Evolutionary conservation across 1,284 basidiomycete species (phyloP).

Genomic region (Pyrrhoderma noxium): DNA sequence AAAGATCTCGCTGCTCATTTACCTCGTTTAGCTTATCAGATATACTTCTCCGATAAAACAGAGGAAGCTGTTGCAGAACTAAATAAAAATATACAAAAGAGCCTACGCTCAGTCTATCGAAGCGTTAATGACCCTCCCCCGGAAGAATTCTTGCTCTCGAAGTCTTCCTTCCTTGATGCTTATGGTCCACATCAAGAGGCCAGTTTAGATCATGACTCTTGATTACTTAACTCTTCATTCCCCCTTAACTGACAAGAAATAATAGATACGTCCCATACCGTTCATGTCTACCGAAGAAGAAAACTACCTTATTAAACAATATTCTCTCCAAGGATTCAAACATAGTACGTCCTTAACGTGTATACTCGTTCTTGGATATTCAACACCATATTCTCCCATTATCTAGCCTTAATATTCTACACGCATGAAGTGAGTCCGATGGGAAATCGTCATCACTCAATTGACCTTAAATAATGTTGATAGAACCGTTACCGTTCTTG

Average conservation of each 20-base stretch:
- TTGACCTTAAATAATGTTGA: neutral
- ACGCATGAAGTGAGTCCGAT: slow-evolving; percentile 34
- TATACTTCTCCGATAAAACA: slow-evolving; percentile 49
- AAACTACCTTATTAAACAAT: slow-evolving; percentile 59
- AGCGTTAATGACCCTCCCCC: slow-evolving; percentile 48
- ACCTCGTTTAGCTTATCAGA: slow-evolving; percentile 52
- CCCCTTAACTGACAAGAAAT: too few species aligned
- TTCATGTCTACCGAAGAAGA: slow-evolving; percentile 55
- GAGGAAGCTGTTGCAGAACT: slow-evolving; percentile 44
- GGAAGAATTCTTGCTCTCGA: slow-evolving; percentile 41
- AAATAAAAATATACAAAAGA: slow-evolving; percentile 44
- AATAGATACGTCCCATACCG: slow-evolving; percentile 50
- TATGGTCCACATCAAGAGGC: slow-evolving; percentile 40
- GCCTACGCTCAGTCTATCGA: slow-evolving; percentile 47
- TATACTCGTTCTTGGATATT: neutral
- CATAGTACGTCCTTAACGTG: slow-evolving; percentile 39
- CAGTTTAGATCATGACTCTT: neutral
- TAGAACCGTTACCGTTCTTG: slow-evolving; percentile 49
- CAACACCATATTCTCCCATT: neutral
- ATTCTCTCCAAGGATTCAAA: slow-evolving; percentile 46
- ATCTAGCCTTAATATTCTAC: slow-evolving; percentile 50
- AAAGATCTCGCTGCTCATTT: slow-evolving; percentile 34
- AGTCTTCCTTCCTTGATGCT: slow-evolving; percentile 41
- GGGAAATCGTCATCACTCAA: too few species aligned
- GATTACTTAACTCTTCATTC: too few species aligned